These are phyloP conservation scores for Ascochyta fabae DNA, from an alignment of 2,329 filamentous ascomycete genomes.

Conservation along the genomic window DNA sequence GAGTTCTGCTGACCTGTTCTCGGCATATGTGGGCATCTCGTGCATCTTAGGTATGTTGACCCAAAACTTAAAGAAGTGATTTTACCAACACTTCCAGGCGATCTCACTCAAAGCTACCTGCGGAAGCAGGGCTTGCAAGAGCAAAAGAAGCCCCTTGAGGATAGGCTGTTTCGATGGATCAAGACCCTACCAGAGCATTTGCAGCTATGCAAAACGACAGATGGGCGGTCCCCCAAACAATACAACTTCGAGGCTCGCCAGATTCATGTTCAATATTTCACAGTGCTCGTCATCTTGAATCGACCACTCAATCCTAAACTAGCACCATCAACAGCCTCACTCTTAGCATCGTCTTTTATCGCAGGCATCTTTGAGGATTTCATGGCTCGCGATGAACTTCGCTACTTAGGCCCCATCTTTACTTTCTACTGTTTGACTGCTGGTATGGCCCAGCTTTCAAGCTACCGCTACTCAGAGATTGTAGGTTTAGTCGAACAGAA, in stretches of 20 bases:
- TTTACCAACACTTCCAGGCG: slow-evolving; percentile 30
- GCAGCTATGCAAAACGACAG: slow-evolving; percentile 32
- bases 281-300: slow-evolving; percentile 49
- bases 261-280: slow-evolving; percentile 50
- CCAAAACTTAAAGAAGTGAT: background rate
- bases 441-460: slow-evolving; percentile 50
- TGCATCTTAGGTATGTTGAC: slow-evolving; percentile 41
- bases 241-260: slow-evolving; percentile 49
- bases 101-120: slow-evolving; percentile 50
- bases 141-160: slow-evolving; percentile 45
- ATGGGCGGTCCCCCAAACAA: slow-evolving; percentile 31
- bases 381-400: slow-evolving; percentile 50
- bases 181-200: slow-evolving; percentile 46
- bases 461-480: slow-evolving; percentile 46
- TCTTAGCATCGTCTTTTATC: slow-evolving; percentile 52
- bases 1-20: slow-evolving; percentile 45
- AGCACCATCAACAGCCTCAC: slow-evolving; percentile 46
- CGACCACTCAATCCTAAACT: slow-evolving; percentile 40
- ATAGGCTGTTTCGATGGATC: slow-evolving; percentile 50
- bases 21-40: slow-evolving; percentile 50
- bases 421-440: slow-evolving; percentile 52
- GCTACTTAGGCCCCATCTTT: slow-evolving; percentile 50
- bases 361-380: slow-evolving; percentile 55
- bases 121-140: slow-evolving; percentile 42
- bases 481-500: slow-evolving; percentile 37